phyloP scores from a whole-genome alignment of 2,329 filamentous ascomycete species.

The Fusarium euwallaceae region DNA sequence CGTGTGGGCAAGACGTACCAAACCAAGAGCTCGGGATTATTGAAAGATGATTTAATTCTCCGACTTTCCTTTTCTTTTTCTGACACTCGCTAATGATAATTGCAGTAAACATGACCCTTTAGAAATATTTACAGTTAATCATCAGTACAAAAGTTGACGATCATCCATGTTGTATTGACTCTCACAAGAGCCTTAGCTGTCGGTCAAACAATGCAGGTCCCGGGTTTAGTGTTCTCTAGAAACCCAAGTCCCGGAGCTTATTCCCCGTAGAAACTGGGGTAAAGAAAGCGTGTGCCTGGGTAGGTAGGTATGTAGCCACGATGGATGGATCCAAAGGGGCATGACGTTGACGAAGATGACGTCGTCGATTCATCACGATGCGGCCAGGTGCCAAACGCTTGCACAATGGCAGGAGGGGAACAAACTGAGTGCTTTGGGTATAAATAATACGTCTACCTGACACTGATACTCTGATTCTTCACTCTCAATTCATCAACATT shows the following conservation, averaged over 20 bases:
- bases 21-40: not conserved
- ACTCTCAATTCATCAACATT: slow-evolving; percentile 10
- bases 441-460: slow-evolving; percentile 27
- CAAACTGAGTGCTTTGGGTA: not conserved
- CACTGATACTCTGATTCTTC: not conserved
- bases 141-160: not conserved
- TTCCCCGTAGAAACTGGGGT: slow-evolving; percentile 1
- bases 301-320: not conserved
- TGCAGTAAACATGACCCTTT: not conserved
- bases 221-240: not conserved
- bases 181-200: not conserved
- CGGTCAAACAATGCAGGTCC: not conserved
- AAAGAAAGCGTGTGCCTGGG: not conserved
- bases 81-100: too few relatives aligned
- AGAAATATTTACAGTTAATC: not conserved
- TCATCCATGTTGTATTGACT: not conserved
- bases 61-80: not conserved
- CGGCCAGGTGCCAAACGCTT: slow-evolving; percentile 19
- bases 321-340: not conserved
- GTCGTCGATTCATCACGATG: slow-evolving; percentile 39
- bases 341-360: slow-evolving; percentile 40
- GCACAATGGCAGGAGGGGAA: not conserved
- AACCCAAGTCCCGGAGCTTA: not conserved
- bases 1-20: not conserved
- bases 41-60: not conserved